Percentiles rank a stretch among this genome's conserved stretches.
These are phyloP conservation scores for Postia placenta DNA, from an alignment of 768 basidiomycete genomes.

Conservation along the genomic window DNA sequence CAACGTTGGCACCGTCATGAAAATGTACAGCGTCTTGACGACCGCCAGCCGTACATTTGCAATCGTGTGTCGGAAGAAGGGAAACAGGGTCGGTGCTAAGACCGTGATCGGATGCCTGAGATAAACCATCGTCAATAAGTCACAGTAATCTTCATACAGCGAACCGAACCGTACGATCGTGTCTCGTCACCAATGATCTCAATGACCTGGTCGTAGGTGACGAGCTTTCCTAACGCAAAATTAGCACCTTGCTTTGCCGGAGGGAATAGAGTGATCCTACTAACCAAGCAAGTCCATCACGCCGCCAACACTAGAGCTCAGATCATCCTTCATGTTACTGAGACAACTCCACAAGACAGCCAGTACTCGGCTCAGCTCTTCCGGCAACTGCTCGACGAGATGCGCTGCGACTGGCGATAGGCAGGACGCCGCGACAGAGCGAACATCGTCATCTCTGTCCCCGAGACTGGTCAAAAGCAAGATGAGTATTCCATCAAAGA, in stretches of 20 bases:
- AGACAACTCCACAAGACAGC: conserved; percentile 88
- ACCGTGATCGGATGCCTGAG: conserved; percentile 71
- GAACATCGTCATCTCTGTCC: conserved; percentile 93
- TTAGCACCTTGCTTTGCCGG: no score
- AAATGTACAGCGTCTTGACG: conserved; percentile 80
- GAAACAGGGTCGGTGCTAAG: conserved; percentile 83
- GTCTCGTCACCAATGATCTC: conserved; percentile 60
- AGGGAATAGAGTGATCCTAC: conserved; percentile 13
- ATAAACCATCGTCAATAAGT: not conserved
- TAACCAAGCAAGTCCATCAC: conserved; percentile 96
- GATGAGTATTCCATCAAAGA: conserved; percentile 1
- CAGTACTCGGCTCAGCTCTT: conserved; percentile 67
- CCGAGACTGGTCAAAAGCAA: conserved; percentile 50
- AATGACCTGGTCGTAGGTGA: conserved; percentile 74
- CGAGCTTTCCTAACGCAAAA: conserved; percentile 81
- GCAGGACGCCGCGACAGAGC: conserved; percentile 90
- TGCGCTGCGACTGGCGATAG: conserved; percentile 81
- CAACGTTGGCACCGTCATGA: conserved; percentile 73
- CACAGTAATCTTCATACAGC: not conserved
- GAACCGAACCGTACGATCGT: conserved; percentile 55
- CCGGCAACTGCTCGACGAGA: conserved; percentile 70
- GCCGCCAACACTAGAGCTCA: conserved; percentile 92
- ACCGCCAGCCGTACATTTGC: conserved; percentile 89
- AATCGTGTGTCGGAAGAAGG: conserved; percentile 97
- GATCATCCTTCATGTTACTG: conserved; percentile 89